Evolutionary conservation across 1,284 basidiomycete genomes (phyloP), one percentile per base, ranked within the genome.

Genomic region (Meira nashicola): DNA sequence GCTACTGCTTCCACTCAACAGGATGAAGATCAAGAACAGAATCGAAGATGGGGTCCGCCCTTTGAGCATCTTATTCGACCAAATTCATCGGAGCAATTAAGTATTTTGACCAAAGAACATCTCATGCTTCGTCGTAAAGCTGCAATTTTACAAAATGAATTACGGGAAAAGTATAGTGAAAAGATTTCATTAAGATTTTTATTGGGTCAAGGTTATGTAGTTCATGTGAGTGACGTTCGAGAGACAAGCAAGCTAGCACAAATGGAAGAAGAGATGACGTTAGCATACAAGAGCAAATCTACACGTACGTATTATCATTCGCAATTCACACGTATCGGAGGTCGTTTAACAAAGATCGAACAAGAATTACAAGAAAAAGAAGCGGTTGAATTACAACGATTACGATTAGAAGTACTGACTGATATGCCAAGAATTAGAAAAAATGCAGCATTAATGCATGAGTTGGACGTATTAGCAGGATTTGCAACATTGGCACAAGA

Each of bases 401-500:
- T 77, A 2, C 69, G 75, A 1, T 67, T 69, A 43, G 41, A 51
- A 1, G 71, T 75, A 2, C 43, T 74, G n/a, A 39, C 17, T 0
- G 48, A 57, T 1, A 39, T 63, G 0, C n/a, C 60, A 0, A 46
- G 39, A 2, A 38, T 77, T n/a, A 84, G 88, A 48, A 81, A 82
- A 14, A 96, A 94, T 73, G 87, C 90, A 2, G 84, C 85, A 15
- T 82, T 92, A 40, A 80, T 93, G 14, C 91, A 94, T 71, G 92
- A 98, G 78, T 79, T 97, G 6, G 95, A 98, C 74, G 86, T 96
- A 7, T 83, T 86, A 0, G 78, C 90, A 1, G 85, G 86, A 0
- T 95, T 95, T 70, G 88, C 93, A 1, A 85, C 85, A 59, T 83
- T 92, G 7, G 93, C 94, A 0, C 79, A 82, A 1, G 90, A 96